Conservation (phyloP, 2,329 filamentous ascomycete species). For the Calonectria leucothoes region DNA sequence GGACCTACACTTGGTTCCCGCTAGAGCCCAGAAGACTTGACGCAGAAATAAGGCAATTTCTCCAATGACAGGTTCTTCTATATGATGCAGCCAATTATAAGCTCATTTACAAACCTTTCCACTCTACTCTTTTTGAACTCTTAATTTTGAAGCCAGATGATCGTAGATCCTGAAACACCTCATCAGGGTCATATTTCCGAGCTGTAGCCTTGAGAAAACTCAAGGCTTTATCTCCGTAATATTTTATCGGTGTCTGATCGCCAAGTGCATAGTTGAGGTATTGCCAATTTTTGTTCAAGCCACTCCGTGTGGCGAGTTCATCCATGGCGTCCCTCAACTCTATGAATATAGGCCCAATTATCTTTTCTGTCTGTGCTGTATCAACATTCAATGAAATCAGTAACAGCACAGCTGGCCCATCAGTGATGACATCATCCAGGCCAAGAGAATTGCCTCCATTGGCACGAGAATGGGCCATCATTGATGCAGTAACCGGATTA, state of each 20-base stretch:
- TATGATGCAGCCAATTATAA: no score
- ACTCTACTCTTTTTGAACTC: not conserved
- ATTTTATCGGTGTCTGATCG: not conserved
- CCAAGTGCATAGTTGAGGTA: not conserved
- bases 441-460: not conserved
- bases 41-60: no score
- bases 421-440: not conserved
- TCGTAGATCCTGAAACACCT: not conserved
- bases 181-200: not conserved
- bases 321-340: not conserved
- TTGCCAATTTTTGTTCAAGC: not conserved
- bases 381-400: not conserved
- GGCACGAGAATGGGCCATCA: not conserved
- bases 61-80: no score
- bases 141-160: not conserved
- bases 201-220: not conserved
- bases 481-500: not conserved
- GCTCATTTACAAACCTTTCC: not conserved
- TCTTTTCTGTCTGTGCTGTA: not conserved
- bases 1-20: no score
- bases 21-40: no score
- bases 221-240: not conserved
- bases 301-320: not conserved
- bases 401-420: not conserved
- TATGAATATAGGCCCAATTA: not conserved